Evolutionary conservation across 257 asterid genomes (phyloP).

Genomic region (Penstemon eatonii): DNA sequence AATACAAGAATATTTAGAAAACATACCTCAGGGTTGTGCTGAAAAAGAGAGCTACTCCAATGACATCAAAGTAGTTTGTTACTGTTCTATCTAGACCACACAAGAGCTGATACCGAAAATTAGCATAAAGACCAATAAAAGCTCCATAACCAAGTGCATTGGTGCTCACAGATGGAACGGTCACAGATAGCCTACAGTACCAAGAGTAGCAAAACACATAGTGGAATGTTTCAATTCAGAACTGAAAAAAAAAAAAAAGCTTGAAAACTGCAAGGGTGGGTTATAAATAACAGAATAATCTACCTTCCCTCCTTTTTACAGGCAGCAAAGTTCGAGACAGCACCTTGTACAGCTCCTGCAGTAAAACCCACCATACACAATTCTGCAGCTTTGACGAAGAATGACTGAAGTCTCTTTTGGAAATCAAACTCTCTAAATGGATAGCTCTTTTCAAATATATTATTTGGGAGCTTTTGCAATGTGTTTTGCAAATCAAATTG

Average conservation of each 20-base stretch:
- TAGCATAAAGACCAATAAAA: constrained; percentile 91
- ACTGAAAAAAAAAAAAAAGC: constrained; percentile 18
- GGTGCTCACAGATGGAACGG: constrained; percentile 74
- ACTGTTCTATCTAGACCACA: constrained; percentile 82
- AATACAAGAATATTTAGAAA: constrained; percentile 3
- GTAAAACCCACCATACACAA: constrained; percentile 90
- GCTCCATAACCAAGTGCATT: constrained; percentile 98
- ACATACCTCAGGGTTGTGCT: constrained; percentile 82
- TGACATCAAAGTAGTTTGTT: constrained; percentile 78
- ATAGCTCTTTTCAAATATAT: constrained; percentile 86
- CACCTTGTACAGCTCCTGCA: constrained; percentile 94
- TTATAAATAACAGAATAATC: neutral
- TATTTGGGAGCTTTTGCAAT: constrained; percentile 94
- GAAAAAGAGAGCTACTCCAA: constrained; percentile 77
- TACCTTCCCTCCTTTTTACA: constrained; percentile 94
- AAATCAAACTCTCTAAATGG: constrained; percentile 85
- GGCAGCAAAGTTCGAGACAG: constrained; percentile 70
- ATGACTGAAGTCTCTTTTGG: constrained; percentile 85
- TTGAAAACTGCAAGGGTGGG: neutral
- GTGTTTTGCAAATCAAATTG: constrained; percentile 93
- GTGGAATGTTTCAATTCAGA: too few relatives aligned
- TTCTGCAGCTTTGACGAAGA: constrained; percentile 89
- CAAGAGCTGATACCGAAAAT: constrained; percentile 84
- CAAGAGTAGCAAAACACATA: constrained; percentile 3
- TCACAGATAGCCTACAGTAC: constrained; percentile 71